phyloP scores from a whole-genome alignment of 371 early-diverging fungal genomes.

The Thermomucor indicae-seudaticae region DNA sequence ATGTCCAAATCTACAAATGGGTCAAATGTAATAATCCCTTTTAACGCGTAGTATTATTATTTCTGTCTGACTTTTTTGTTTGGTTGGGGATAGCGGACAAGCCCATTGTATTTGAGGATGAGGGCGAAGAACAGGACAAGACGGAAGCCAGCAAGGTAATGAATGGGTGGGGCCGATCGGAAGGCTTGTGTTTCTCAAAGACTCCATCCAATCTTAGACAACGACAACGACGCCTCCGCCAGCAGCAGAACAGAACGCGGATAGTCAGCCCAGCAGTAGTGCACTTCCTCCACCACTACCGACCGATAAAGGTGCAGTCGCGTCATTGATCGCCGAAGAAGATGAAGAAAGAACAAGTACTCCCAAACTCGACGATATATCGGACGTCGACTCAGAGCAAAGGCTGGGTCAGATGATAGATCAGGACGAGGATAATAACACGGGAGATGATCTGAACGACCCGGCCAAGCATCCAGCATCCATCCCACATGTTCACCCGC shows the following conservation, averaged over 20 bases:
- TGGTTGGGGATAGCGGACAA: slow-evolving; percentile 12
- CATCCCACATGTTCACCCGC: slow-evolving; percentile 41
- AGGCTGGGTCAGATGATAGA: slow-evolving; percentile 8
- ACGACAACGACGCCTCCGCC: neutral
- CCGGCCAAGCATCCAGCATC: slow-evolving; percentile 40
- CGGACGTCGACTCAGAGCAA: slow-evolving; percentile 29
- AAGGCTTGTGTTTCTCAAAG: neutral
- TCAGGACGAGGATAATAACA: slow-evolving; percentile 26
- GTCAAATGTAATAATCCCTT: slow-evolving; percentile 40
- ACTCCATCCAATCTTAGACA: neutral
- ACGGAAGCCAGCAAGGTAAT: neutral
- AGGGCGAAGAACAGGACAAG: slow-evolving; percentile 21
- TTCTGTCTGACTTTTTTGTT: neutral
- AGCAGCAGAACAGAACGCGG: no score
- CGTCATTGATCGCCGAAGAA: slow-evolving; percentile 7
- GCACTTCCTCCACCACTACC: slow-evolving; percentile 5
- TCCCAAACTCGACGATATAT: slow-evolving; percentile 44
- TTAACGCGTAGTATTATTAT: neutral
- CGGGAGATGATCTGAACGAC: slow-evolving; percentile 30
- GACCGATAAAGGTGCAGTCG: neutral
- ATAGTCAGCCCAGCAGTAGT: neutral
- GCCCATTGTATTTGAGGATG: slow-evolving; percentile 29
- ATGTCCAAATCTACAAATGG: slow-evolving; percentile 53
- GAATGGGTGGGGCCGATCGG: neutral
- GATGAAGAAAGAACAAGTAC: slow-evolving; percentile 35